These are phyloP conservation scores for Rosa rugosa DNA, from an alignment of 306 rosid genomes.

Conservation along the genomic window DNA sequence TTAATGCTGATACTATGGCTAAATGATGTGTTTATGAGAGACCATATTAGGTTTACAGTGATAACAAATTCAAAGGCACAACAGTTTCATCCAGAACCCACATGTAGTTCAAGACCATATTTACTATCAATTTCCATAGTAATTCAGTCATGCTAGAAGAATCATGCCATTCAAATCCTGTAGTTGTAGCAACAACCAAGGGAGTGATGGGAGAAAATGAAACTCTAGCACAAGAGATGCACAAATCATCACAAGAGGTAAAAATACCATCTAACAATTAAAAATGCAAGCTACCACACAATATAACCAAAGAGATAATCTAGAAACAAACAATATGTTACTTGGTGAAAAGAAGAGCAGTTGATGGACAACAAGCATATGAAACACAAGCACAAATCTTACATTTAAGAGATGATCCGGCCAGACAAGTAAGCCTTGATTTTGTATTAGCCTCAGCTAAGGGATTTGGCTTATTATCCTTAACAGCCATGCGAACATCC, in stretches of 20 bases:
- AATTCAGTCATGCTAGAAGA: not conserved
- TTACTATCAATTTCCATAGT: not conserved
- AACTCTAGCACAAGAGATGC: not conserved
- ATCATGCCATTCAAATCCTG: not conserved
- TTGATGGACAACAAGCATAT: not conserved
- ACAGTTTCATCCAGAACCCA: not conserved
- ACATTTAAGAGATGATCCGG: constrained; percentile 79
- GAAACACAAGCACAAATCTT: constrained; percentile 29
- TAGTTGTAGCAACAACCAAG: not conserved
- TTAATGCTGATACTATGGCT: not conserved
- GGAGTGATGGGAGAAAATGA: not conserved
- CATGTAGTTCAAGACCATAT: not conserved
- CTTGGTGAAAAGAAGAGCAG: not conserved
- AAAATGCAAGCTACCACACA: not conserved
- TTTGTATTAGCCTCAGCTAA: constrained; percentile 77
- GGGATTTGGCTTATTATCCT: constrained; percentile 64
- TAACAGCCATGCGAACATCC: constrained; percentile 86
- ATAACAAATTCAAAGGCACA: not conserved
- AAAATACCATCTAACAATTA: not conserved
- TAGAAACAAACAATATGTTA: not conserved
- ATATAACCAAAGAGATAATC: not conserved
- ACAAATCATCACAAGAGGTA: not conserved
- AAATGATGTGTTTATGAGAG: not conserved
- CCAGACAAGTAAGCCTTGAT: constrained; percentile 84
- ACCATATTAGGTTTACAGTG: not conserved